Evolutionary conservation across 257 asterid genomes (phyloP).

Genomic region (Lithospermum erythrorhizon): DNA sequence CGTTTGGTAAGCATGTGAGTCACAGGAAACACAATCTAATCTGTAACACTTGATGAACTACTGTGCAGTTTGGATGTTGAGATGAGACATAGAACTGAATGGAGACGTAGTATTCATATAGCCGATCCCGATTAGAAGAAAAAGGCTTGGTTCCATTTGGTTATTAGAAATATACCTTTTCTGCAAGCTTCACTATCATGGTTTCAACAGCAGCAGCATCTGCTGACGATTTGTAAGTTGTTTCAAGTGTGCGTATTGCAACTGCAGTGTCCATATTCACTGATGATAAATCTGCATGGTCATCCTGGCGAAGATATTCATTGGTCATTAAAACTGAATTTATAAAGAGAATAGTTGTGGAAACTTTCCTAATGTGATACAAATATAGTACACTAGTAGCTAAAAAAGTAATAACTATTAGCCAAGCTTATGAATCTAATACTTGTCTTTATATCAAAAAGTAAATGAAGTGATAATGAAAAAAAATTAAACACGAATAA

Average conservation of each 20-base stretch:
- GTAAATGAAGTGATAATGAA: not conserved
- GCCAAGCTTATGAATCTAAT: not conserved
- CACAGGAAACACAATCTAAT: too few species aligned
- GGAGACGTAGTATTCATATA: too few species aligned
- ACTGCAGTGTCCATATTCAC: slow-evolving; percentile 99
- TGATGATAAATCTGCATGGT: slow-evolving; percentile 82
- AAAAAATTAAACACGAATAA: not conserved
- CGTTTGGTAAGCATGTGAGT: too few species aligned
- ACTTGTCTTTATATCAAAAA: not conserved
- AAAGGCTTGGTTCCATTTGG: too few species aligned
- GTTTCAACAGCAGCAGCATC: slow-evolving; percentile 90
- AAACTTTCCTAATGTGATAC: not conserved
- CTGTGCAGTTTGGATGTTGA: too few species aligned
- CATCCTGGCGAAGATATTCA: slow-evolving; percentile 53
- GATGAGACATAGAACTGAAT: too few species aligned
- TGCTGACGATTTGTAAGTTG: slow-evolving; percentile 81
- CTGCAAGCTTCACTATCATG: slow-evolving; percentile 73
- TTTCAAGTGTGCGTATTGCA: slow-evolving; percentile 97
- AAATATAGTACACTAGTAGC: too few species aligned
- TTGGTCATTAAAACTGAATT: slow-evolving; percentile 1
- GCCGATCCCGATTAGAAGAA: not conserved
- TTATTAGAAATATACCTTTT: slow-evolving; percentile 41
- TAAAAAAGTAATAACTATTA: too few species aligned
- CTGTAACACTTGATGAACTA: too few species aligned
- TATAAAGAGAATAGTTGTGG: not conserved